phyloP scores from a whole-genome alignment of 352 stramenopile species.

The Aphanomyces cochlioides region DNA sequence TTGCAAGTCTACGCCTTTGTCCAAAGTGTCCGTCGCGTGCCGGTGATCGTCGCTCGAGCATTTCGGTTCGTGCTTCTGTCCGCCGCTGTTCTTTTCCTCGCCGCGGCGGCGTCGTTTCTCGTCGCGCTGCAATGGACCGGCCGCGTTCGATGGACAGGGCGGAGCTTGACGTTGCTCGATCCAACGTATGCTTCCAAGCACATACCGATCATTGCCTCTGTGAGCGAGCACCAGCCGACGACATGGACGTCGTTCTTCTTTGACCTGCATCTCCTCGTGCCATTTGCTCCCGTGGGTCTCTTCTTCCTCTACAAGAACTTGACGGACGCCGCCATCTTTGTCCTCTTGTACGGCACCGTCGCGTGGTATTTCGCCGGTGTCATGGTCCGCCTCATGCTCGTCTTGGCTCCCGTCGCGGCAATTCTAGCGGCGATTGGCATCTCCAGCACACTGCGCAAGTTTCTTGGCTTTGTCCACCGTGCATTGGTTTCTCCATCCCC shows the following conservation, averaged over 20 bases:
- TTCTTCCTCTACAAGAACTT: constrained; percentile 88
- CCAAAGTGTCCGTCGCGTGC: constrained; percentile 54
- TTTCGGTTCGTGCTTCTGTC: constrained; percentile 75
- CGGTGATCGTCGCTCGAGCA: constrained; percentile 60
- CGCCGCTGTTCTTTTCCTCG: constrained; percentile 55
- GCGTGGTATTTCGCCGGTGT: constrained; percentile 91
- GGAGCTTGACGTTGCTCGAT: constrained; percentile 87
- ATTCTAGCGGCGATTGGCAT: constrained; percentile 86
- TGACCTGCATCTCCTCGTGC: constrained; percentile 88
- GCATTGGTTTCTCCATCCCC: constrained; percentile 24
- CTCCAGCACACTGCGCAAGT: constrained; percentile 72
- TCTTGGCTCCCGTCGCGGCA: constrained; percentile 88
- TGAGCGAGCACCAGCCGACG: constrained; percentile 92
- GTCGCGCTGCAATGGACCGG: constrained; percentile 78
- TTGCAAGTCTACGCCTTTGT: constrained; percentile 54
- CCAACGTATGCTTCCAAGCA: constrained; percentile 92
- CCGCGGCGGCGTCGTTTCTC: constrained; percentile 48
- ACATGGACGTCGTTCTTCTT: constrained; percentile 94
- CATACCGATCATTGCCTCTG: constrained; percentile 92
- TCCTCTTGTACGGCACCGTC: constrained; percentile 91
- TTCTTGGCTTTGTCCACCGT: constrained; percentile 63
- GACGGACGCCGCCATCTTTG: constrained; percentile 87
- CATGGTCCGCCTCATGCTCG: constrained; percentile 92
- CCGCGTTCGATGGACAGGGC: constrained; percentile 87
- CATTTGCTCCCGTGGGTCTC: constrained; percentile 87